Conservation (phyloP, 2,329 filamentous ascomycete genomes). For the Plenodomus tracheiphilus region DNA sequence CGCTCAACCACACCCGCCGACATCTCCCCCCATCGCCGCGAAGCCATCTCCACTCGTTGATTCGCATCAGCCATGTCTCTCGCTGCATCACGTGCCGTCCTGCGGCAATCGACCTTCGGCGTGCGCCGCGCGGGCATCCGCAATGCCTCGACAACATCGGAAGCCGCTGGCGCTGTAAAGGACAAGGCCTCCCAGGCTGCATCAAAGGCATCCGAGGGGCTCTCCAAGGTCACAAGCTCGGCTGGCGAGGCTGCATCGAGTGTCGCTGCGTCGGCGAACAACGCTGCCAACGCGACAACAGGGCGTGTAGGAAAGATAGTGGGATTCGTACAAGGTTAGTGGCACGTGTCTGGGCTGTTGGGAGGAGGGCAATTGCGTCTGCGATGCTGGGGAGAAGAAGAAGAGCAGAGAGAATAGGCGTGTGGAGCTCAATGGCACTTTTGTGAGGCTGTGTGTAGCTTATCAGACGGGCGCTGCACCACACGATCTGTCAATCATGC, state of each 20-base stretch:
- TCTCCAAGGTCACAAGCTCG: conserved; percentile 78
- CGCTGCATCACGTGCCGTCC: conserved; percentile 50
- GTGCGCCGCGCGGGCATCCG: conserved; percentile 50
- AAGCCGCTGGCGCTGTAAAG: conserved; percentile 52
- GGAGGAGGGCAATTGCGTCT: conserved; percentile 8
- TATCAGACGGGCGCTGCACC: conserved; percentile 5
- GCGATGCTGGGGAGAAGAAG: background rate
- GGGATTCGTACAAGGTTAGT: conserved; percentile 83
- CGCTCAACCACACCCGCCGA: conserved; percentile 11
- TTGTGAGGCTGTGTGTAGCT: conserved; percentile 13
- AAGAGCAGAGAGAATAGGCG: background rate
- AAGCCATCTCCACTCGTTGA: conserved; percentile 19
- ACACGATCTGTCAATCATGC: background rate
- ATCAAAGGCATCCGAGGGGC: conserved; percentile 77
- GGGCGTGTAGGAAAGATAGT: conserved; percentile 72
- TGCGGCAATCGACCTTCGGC: conserved; percentile 50
- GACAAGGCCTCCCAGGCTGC: conserved; percentile 63
- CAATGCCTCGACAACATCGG: conserved; percentile 55
- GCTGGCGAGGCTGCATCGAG: conserved; percentile 77
- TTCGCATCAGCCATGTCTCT: conserved; percentile 51
- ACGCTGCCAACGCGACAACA: conserved; percentile 46
- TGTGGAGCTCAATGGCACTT: conserved; percentile 19
- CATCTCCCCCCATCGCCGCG: conserved; percentile 12
- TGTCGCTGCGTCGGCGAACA: conserved; percentile 62
- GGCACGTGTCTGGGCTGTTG: conserved; percentile 3